A percentile compares a stretch with the other conserved stretches of the same genome.
phyloP scores from a whole-genome alignment of 2,329 filamentous ascomycete species.

The Albifimbria verrucaria region DNA sequence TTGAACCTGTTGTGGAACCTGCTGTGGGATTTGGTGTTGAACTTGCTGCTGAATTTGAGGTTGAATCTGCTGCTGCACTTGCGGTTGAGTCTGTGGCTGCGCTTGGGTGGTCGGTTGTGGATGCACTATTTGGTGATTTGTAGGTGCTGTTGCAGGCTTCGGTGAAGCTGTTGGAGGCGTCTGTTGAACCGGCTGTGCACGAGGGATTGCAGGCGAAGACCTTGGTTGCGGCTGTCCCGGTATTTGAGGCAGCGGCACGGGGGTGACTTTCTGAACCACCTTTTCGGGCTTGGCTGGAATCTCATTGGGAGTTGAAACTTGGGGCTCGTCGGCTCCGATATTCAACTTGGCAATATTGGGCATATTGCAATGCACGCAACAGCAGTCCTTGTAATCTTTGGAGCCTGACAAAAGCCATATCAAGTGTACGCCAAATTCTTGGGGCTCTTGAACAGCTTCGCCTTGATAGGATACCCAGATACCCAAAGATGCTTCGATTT shows the following conservation, averaged over 20 bases:
- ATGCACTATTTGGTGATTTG: neutral
- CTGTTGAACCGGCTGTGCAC: conserved; percentile 18
- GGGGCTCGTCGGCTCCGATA: conserved; percentile 21
- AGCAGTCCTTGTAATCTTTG: conserved; percentile 45
- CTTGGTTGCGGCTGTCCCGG: conserved; percentile 30
- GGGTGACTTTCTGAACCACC: conserved; percentile 28
- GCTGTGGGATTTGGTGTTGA: conserved; percentile 8
- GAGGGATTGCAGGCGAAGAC: conserved; percentile 18
- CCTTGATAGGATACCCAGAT: conserved; percentile 45
- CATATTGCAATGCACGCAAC: conserved; percentile 46
- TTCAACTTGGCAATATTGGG: conserved; percentile 21
- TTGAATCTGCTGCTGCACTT: conserved; percentile 10
- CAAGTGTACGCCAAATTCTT: conserved; percentile 50
- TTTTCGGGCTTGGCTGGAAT: conserved; percentile 19
- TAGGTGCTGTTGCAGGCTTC: conserved; percentile 7
- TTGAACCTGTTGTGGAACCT: conserved; percentile 7
- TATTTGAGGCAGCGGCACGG: conserved; percentile 32
- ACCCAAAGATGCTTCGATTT: conserved; percentile 48
- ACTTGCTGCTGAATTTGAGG: conserved; percentile 8
- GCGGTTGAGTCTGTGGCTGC: conserved; percentile 11
- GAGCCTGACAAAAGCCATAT: conserved; percentile 50
- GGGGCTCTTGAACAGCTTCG: conserved; percentile 50
- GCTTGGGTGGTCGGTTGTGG: conserved; percentile 5
- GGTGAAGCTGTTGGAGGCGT: conserved; percentile 5
- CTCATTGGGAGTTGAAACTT: conserved; percentile 16